These are phyloP conservation scores for Penicillium crustosum DNA, from an alignment of 2,329 filamentous ascomycete species.

Conservation along the genomic window DNA sequence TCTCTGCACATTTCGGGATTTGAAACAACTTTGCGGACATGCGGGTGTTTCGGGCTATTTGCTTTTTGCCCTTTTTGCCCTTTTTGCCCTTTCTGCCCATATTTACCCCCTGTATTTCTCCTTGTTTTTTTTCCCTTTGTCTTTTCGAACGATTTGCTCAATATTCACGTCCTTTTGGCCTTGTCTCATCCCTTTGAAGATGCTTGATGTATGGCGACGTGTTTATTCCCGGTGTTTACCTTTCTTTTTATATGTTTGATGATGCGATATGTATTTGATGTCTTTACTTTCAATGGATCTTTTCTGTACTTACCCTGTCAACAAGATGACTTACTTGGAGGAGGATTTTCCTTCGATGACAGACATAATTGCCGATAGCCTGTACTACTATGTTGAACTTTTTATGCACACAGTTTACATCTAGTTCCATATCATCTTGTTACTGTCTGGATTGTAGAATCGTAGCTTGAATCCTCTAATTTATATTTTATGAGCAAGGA, in stretches of 20 bases:
- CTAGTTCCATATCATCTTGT: background rate
- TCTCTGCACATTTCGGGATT: constrained; percentile 12
- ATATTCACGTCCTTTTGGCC: constrained; percentile 5
- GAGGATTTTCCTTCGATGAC: background rate
- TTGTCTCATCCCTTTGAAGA: constrained; percentile 6
- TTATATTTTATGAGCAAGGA: no score
- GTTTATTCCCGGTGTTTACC: constrained; percentile 11
- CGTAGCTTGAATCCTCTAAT: no score
- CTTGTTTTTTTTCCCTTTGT: constrained; percentile 13
- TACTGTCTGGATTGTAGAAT: background rate
- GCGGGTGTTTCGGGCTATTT: constrained; percentile 6
- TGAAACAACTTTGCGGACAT: constrained; percentile 9
- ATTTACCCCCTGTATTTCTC: constrained; percentile 20
- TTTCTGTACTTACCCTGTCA: constrained; percentile 18
- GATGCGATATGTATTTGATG: constrained; percentile 24
- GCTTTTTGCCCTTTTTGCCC: constrained; percentile 2
- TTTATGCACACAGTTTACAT: background rate
- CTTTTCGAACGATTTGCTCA: constrained; percentile 13
- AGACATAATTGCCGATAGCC: constrained; percentile 5
- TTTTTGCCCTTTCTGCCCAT: constrained; percentile 5
- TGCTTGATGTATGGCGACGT: constrained; percentile 9
- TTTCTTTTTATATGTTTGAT: constrained; percentile 16
- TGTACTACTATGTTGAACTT: constrained; percentile 12
- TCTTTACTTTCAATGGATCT: constrained; percentile 19
- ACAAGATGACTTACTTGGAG: constrained; percentile 4